Base-by-base conservation (phyloP, 257 asterid species). In the Capsicum rhomboideum region DNA sequence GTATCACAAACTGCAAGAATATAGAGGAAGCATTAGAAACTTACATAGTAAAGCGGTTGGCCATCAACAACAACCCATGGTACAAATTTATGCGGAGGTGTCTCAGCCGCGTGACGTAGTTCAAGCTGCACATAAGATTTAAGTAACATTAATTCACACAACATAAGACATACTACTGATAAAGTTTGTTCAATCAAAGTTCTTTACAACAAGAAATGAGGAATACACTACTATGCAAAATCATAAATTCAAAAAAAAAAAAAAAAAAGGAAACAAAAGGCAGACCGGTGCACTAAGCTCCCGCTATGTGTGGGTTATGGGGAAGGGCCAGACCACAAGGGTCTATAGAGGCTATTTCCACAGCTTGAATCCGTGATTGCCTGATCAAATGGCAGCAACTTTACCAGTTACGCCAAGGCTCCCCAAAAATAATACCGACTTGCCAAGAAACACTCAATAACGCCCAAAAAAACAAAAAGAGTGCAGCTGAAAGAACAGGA, bases 41-140 rank as follows among this genome's bases (percentile, higher is more conserved):
- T 88, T 29, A 94, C 99, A 82, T 93, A 93, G 83, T 96, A 93
- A 58, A 96, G 92, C 54, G 99, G 99, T 20, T 91, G 90, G 54
- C 98, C 98, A 81, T 96, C 92, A 84, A 96, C 98, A 63, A 90
- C 92, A 6, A 93, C 95, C 99, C 98, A 96, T 3, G 99, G 98
- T 66, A 96, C 98, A 10, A 92, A 96, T 63, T 46, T 88, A 85
- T 93, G 98, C 42, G 98, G 99, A 82, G 99, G 99, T 83, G 99
- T 96, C 75, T 71, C 86, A 14, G 91, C 92, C 16, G 98, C 98
- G 82, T 91, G 90, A 77, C 42, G 50, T 79, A 96, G 89, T 86
- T 89, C 92, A 91, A 96, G 90, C 98, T 96, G 94, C 94, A 90
- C 50, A 77, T 10, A 63, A 67, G 49, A 82, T 80, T 28, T 17